Percentiles rank a stretch among this genome's conserved stretches.
phyloP scores from a whole-genome alignment of 148 eudicot species.

The Vaccinium macrocarpon region DNA sequence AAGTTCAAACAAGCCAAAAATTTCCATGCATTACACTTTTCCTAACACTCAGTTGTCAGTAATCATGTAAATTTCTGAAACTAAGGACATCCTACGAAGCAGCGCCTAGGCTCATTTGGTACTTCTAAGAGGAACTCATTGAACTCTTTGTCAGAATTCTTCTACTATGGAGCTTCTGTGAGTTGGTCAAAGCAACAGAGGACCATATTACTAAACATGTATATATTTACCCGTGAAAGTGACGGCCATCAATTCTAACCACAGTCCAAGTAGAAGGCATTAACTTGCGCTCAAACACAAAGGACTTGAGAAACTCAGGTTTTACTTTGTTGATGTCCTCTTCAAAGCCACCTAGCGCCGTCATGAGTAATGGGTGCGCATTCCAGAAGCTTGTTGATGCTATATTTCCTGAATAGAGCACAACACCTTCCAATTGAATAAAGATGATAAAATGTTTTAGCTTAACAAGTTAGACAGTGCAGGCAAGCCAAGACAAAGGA shows the following conservation, averaged over 20 bases:
- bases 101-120: background rate
- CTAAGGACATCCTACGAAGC: background rate
- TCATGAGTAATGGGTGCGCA: constrained; percentile 45
- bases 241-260: constrained; percentile 84
- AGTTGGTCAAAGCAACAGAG: constrained; percentile 10
- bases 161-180: constrained; percentile 22
- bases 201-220: background rate
- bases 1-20: constrained; percentile 20
- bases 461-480: background rate
- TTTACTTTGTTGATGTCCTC: constrained; percentile 48
- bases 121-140: background rate
- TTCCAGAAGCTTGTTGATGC: constrained; percentile 75
- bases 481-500: background rate
- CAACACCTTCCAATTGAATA: constrained; percentile 60
- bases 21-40: background rate
- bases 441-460: constrained; percentile 4
- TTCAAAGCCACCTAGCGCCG: constrained; percentile 58
- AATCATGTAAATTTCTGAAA: background rate
- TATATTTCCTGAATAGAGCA: too few species aligned
- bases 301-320: constrained; percentile 60
- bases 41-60: background rate
- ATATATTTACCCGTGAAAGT: constrained; percentile 69
- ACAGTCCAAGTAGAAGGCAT: constrained; percentile 86
- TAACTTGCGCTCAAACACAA: constrained; percentile 51
- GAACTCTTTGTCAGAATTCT: background rate